phyloP scores from a whole-genome alignment of 345 rosid species.

The Populus alba region DNA sequence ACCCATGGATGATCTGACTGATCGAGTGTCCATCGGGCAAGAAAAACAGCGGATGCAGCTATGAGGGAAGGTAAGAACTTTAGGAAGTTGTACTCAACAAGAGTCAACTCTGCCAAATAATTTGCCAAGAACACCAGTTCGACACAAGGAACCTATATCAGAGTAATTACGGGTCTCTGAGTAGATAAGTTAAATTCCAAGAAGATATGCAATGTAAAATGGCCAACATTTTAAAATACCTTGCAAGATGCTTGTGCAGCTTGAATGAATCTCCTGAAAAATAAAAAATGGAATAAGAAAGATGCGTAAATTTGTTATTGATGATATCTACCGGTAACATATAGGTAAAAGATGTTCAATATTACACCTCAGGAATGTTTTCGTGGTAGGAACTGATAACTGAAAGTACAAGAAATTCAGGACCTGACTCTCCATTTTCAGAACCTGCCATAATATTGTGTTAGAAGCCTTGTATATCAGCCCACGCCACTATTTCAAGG shows the following conservation, averaged over 20 bases:
- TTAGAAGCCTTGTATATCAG: conserved; percentile 32
- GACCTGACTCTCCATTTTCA: conserved; percentile 76
- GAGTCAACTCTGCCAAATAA: conserved; percentile 80
- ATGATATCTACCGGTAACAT: not conserved
- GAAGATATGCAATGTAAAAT: not conserved
- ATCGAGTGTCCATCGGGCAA: conserved; percentile 83
- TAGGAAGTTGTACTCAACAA: conserved; percentile 69
- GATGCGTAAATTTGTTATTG: not conserved
- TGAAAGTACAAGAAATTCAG: conserved; percentile 69
- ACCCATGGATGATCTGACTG: conserved; percentile 96
- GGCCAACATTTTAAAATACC: conserved; percentile 38
- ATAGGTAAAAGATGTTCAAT: conserved; percentile 10
- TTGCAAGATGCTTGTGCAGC: conserved; percentile 73
- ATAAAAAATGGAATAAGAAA: conserved; percentile 5
- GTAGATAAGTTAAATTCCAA: not conserved
- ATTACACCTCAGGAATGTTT: conserved; percentile 80
- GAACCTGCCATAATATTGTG: conserved; percentile 48
- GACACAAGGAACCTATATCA: conserved; percentile 48
- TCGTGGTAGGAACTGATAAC: conserved; percentile 73
- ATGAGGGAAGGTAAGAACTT: conserved; percentile 68
- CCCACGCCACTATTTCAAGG: not conserved
- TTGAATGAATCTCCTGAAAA: conserved; percentile 75
- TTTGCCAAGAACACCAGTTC: conserved; percentile 82
- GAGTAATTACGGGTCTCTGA: not conserved
- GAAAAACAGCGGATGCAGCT: conserved; percentile 91